Conservation (phyloP, 495 filamentous ascomycete genomes). For the Penicillium goetzii region DNA sequence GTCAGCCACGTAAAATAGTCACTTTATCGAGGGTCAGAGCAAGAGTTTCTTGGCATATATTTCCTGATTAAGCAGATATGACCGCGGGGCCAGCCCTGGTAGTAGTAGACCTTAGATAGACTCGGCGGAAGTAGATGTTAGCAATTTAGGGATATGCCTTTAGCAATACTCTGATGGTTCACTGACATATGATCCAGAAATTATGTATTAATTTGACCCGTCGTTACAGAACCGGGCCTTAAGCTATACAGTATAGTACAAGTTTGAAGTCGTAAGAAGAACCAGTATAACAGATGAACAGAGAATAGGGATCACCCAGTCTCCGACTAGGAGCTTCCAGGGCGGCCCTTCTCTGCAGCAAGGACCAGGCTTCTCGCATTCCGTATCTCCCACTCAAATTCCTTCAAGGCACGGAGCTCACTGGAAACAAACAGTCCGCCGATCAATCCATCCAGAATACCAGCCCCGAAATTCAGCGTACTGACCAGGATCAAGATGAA, state of each 20-base stretch:
- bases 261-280: not conserved
- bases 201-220: slow-evolving; percentile 2
- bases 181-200: not conserved
- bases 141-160: no score
- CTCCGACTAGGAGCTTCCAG: not conserved
- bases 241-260: slow-evolving; percentile 3
- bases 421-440: slow-evolving; percentile 82
- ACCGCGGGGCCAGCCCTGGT: no score
- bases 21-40: no score
- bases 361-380: slow-evolving; percentile 59
- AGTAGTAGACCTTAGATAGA: no score
- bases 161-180: no score
- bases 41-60: no score
- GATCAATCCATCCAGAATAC: slow-evolving; percentile 81
- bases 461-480: slow-evolving; percentile 73
- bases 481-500: slow-evolving; percentile 82
- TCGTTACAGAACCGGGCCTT: not conserved
- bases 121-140: no score
- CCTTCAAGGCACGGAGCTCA: slow-evolving; percentile 82
- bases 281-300: not conserved
- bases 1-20: no score
- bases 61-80: no score
- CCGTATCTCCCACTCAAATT: slow-evolving; percentile 92
- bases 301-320: not conserved
- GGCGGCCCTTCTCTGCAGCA: slow-evolving; percentile 20